Evolutionary conservation across 2,329 filamentous ascomycete genomes (phyloP).

Genomic region (Cercospora sojina): DNA sequence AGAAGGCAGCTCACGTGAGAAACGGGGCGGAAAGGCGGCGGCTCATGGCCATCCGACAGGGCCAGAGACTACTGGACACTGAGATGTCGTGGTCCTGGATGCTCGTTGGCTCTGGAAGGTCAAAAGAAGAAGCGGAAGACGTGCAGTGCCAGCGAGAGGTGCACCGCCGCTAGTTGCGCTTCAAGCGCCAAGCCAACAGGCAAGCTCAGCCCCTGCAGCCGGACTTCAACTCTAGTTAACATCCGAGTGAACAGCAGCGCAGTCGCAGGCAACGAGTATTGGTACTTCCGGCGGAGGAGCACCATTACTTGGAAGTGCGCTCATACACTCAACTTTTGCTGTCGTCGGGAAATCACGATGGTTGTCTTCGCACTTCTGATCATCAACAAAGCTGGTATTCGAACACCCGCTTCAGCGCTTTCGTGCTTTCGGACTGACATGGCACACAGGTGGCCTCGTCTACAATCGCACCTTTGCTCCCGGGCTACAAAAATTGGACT

Average conservation of each 20-base stretch:
- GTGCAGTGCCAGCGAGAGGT: neutral
- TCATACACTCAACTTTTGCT: neutral
- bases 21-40: neutral
- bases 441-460: slow-evolving; percentile 64
- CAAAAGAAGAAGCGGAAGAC: neutral
- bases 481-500: slow-evolving; percentile 80
- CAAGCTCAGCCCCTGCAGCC: neutral
- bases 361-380: slow-evolving; percentile 93
- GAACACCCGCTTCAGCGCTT: neutral
- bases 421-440: neutral
- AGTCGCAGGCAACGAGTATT: neutral
- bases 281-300: neutral
- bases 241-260: neutral
- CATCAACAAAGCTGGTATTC: slow-evolving; percentile 84
- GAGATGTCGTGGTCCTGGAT: neutral
- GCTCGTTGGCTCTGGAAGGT: neutral
- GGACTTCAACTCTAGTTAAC: neutral
- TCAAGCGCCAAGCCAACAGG: neutral
- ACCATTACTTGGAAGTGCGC: neutral
- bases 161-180: neutral
- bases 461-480: slow-evolving; percentile 94
- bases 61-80: neutral
- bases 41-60: neutral
- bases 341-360: slow-evolving; percentile 55
- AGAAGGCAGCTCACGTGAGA: neutral